A percentile compares a stretch with the other conserved stretches of the same genome.
phyloP scores from a whole-genome alignment of 208 protist genomes.

The Trypanosoma vivax region DNA sequence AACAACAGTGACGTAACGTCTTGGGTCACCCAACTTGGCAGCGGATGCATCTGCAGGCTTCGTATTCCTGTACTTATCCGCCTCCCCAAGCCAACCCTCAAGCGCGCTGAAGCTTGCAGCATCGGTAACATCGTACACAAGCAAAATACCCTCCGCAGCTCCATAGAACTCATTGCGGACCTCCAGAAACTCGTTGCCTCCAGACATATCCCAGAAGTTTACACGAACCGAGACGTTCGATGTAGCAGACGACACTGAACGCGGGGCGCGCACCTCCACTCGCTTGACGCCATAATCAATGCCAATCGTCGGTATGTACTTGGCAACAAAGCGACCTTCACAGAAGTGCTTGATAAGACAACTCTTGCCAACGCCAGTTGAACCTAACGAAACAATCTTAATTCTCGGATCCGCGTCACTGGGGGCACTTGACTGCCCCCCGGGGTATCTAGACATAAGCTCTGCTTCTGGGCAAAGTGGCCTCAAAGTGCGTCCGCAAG shows the following conservation, averaged over 20 bases:
- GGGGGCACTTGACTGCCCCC: conserved; percentile 5
- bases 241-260: not conserved
- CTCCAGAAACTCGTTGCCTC: conserved; percentile 85
- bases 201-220: conserved; percentile 96
- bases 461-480: too few species aligned
- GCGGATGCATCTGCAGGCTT: not conserved
- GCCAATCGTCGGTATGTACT: conserved; percentile 96
- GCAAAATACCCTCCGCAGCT: conserved; percentile 86
- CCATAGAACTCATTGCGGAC: conserved; percentile 96
- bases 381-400: conserved; percentile 89
- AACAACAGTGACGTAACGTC: conserved; percentile 36
- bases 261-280: conserved; percentile 33
- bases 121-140: conserved; percentile 74
- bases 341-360: conserved; percentile 96
- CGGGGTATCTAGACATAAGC: conserved; percentile 6
- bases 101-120: conserved; percentile 52
- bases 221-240: conserved; percentile 62
- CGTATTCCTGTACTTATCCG: conserved; percentile 29
- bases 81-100: conserved; percentile 63
- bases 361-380: conserved; percentile 89
- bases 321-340: conserved; percentile 92
- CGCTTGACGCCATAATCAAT: conserved; percentile 96
- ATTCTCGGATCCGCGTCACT: conserved; percentile 50
- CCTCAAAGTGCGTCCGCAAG: too few species aligned
- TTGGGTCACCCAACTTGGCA: not conserved